Percentiles rank a stretch among this genome's conserved stretches.
phyloP scores from a whole-genome alignment of 2,329 filamentous ascomycete genomes.

The Fusarium buharicum region DNA sequence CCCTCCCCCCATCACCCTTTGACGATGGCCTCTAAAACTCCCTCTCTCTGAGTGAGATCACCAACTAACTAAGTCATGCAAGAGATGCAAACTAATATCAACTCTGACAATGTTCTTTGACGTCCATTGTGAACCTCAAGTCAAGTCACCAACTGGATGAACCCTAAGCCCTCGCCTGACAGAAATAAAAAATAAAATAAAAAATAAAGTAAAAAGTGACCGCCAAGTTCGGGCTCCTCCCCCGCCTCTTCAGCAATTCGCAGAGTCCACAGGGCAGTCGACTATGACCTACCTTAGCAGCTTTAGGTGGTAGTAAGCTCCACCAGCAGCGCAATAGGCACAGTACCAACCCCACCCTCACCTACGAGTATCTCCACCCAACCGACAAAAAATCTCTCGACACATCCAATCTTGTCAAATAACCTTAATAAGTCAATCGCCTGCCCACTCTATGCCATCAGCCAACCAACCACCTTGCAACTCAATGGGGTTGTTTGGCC shows the following conservation, averaged over 20 bases:
- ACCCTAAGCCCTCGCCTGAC: neutral
- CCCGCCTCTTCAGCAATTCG: neutral
- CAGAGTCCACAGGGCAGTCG: conserved; percentile 4
- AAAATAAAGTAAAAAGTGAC: neutral
- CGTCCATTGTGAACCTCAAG: neutral
- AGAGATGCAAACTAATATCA: conserved; percentile 11
- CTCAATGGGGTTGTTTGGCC: neutral
- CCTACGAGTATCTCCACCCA: conserved; percentile 25
- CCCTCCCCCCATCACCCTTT: conserved; percentile 14
- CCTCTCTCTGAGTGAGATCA: conserved; percentile 8
- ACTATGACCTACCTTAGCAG: conserved; percentile 7
- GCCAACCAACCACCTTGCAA: conserved; percentile 39
- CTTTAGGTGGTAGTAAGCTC: neutral
- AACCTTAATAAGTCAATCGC: conserved; percentile 6
- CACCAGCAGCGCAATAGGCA: conserved; percentile 5
- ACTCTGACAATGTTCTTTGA: neutral
- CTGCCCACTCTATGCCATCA: conserved; percentile 23
- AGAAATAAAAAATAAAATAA: neutral
- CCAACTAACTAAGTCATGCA: conserved; percentile 39
- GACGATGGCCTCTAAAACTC: conserved; percentile 10
- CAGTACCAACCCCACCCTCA: conserved; percentile 25
- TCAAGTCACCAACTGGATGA: neutral
- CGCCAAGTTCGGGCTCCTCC: neutral
- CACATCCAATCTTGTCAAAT: conserved; percentile 15
- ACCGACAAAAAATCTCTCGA: conserved; percentile 38